Evolutionary conservation across 2,329 filamentous ascomycete genomes (phyloP), one percentile per base, ranked within the genome.

Genomic region (Cytospora piceae): DNA sequence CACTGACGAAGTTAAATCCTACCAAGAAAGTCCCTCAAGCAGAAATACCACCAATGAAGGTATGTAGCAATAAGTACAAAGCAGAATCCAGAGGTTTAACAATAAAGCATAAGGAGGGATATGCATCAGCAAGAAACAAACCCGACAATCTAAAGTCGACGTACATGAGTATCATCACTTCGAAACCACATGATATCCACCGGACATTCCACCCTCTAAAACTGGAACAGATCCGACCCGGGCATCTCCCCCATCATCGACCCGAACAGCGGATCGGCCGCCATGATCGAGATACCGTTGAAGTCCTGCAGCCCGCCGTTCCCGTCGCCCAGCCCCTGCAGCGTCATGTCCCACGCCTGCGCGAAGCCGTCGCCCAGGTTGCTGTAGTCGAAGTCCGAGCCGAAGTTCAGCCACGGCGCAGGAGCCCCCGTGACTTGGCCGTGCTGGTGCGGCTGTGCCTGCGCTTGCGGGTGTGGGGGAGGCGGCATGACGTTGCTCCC

Each of bases 281-380:
- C 42, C 56, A 65, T 56, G 34, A 68, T 34, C 9, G 57, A 58
- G 29, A 66, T 58, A 42, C 56, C 61, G 57, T 39, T 58, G 22
- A 66, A 54, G 51, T 68, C 66, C 59, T 66, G 66, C 37, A 68
- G 22, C 20, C 60, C 56, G 29, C 39, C 72, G 31, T 70, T 71
- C 2, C 73, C 73, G 57, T 72, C 74, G 11, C 70, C 71, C 20
- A 79, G 74, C 6, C 75, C 78, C 14, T 75, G 76, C 49, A 81
- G 70, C 3, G 79, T 80, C 63, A 80, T 72, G 49, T 79, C 79
- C 75, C 81, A 76, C n/a, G 79, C 79, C 61, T 81, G 77, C 61
- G 78, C 78, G 63, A 80, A 78, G 20, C 76, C 78, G 62, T 79
- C 77, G 27, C 75, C 76, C 24, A 80, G 71, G 52, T 67, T 74